Base-by-base conservation (phyloP, 1,284 basidiomycete genomes). In the Golubevia pallescens region DNA sequence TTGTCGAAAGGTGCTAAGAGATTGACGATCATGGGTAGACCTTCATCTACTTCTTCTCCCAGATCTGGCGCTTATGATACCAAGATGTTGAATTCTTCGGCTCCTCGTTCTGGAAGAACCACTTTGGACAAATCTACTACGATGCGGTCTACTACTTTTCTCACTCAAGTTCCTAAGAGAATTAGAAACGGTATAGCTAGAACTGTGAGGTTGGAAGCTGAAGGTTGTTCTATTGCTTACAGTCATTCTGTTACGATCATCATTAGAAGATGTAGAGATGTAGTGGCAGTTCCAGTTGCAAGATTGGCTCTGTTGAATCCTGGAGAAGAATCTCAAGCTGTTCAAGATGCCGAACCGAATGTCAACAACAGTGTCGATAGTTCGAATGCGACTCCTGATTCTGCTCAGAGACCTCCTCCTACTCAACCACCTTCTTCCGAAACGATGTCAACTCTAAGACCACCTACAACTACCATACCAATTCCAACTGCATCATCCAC, bases 251-350 rank as follows among this genome's bases (percentile, higher is more conserved):
- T 64, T 13, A 63, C 70, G 21, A 75, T 84, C 56, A 63, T 80
- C 23, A 56, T 84, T 4, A 48, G 69, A 2, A 69, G 81, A 19
- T 84, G 77, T 56, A 68, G 82, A 53, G 82, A 85, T 23, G 66
- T 82, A 6, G 81, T 85, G 3, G 78, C 82, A 19, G 78, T 85
- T 1, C 81, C 82, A 20, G 75, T 84, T 0, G 81, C 82, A 8
- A 70, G 80, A 51, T 62, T 79, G 2, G 82, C 80, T 6, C 63
- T 78, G 19, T 68, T 80, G 54, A 54, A 42, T 14, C 60, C 67
- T 42, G 66, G 58, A 21, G 57, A 59, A 13, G 57, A 63, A 28
- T 61, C 67, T 8, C 38, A 23, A 16, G 61, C 23, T n/a, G 42
- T 55, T 51, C 56, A 61, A 21, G 59, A 58, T 57, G 14, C 58